phyloP scores from a whole-genome alignment of 805 yeast species.

The Suhomyces vadensis region DNA sequence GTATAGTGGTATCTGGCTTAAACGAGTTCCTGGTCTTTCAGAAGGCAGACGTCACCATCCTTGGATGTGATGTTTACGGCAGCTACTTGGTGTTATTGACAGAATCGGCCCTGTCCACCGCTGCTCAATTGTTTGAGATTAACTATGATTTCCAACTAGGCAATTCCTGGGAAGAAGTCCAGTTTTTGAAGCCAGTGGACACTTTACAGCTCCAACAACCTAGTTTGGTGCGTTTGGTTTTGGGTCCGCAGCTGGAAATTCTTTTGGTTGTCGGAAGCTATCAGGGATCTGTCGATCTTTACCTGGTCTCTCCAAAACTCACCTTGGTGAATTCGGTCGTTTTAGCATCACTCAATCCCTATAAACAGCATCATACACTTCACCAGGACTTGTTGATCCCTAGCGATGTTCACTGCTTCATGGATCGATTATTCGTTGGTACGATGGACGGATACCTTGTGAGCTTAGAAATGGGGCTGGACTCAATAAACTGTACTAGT shows the following conservation, averaged over 20 bases:
- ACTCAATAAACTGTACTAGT: constrained; percentile 9
- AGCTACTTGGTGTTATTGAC: constrained; percentile 15
- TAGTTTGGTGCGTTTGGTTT: constrained; percentile 4
- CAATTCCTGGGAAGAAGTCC: constrained; percentile 1
- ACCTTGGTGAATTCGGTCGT: neutral
- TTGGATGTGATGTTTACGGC: constrained; percentile 14
- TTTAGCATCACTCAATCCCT: constrained; percentile 8
- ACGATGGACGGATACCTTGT: constrained; percentile 34
- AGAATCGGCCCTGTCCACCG: constrained; percentile 11
- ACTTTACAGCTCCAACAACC: constrained; percentile 5
- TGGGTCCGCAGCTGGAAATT: neutral
- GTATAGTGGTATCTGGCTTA: constrained; percentile 24
- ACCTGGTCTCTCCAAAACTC: neutral
- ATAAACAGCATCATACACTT: neutral
- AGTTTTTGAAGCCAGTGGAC: neutral
- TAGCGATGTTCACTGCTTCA: constrained; percentile 15
- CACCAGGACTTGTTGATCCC: constrained; percentile 19
- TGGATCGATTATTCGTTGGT: constrained; percentile 25
- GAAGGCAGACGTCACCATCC: constrained; percentile 13
- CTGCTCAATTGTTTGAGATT: constrained; percentile 8
- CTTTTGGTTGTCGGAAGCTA: neutral
- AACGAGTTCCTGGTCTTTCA: constrained; percentile 10
- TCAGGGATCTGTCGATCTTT: neutral
- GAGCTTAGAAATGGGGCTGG: constrained; percentile 12
- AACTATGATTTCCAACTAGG: constrained; percentile 4